Percentiles rank a stretch among this genome's conserved stretches.
phyloP scores from a whole-genome alignment of 2,329 filamentous ascomycete genomes.

The Trichoderma atrobrunneum region DNA sequence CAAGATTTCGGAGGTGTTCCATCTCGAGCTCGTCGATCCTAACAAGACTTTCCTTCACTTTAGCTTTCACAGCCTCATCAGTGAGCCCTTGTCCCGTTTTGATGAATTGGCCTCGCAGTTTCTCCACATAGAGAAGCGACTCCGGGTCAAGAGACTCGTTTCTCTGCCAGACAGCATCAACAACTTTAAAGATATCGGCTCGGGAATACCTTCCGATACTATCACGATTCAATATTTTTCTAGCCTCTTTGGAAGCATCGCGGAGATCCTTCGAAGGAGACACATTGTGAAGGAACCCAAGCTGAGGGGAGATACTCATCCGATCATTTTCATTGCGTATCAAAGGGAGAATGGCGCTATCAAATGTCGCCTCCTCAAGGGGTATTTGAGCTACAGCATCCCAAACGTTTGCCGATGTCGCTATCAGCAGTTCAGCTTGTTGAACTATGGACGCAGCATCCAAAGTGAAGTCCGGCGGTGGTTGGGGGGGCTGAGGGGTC shows the following conservation, averaged over 20 bases:
- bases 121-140: not conserved
- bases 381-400: conserved; percentile 51
- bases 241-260: conserved; percentile 67
- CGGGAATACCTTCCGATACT: conserved; percentile 69
- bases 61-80: not conserved
- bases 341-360: conserved; percentile 55
- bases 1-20: conserved; percentile 57
- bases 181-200: conserved; percentile 66
- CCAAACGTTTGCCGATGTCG: conserved; percentile 1
- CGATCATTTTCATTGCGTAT: conserved; percentile 65
- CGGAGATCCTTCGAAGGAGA: conserved; percentile 63
- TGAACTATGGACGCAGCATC: not conserved
- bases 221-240: conserved; percentile 69
- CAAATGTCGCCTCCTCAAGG: conserved; percentile 43
- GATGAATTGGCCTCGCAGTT: conserved; percentile 1
- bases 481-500: not conserved
- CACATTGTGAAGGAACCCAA: conserved; percentile 73
- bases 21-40: not conserved
- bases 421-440: not conserved
- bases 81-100: conserved; percentile 1
- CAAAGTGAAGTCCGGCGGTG: not conserved
- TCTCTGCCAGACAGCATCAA: conserved; percentile 45
- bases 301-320: conserved; percentile 57
- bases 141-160: conserved; percentile 4
- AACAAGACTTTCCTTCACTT: not conserved